phyloP scores from a whole-genome alignment of 495 filamentous ascomycete genomes.

The Neurospora tetraspora region DNA sequence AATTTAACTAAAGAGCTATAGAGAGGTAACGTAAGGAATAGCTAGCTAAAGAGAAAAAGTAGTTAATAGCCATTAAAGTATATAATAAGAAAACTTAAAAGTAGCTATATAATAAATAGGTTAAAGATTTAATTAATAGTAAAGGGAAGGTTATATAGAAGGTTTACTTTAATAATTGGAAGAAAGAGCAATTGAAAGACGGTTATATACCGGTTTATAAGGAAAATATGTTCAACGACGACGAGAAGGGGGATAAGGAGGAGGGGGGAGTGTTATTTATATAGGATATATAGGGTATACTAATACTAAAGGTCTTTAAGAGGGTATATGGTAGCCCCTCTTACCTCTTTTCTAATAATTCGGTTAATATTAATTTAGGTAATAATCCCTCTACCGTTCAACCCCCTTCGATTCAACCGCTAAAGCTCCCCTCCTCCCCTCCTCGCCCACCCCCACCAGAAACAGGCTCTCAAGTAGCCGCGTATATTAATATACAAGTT shows the following conservation, averaged over 20 bases:
- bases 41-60: no score
- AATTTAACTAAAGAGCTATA: not conserved
- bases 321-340: no score
- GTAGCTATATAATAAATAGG: no score
- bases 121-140: not conserved
- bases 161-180: not conserved
- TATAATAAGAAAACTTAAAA: no score
- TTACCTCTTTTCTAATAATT: not conserved
- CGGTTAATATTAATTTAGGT: not conserved
- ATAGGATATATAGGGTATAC: no score
- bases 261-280: no score
- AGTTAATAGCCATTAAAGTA: no score
- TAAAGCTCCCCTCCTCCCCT: no score
- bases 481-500: not conserved
- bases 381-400: not conserved
- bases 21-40: not conserved
- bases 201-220: rapidly evolving
- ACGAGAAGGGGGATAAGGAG: not conserved
- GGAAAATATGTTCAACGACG: not conserved
- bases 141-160: not conserved
- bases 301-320: no score
- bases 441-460: no score
- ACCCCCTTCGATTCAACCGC: no score
- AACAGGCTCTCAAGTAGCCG: no score
- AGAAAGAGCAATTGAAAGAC: not conserved